A percentile compares a stretch with the other conserved stretches of the same genome.
phyloP scores from a whole-genome alignment of 768 basidiomycete species.

The Lentinula boryana region DNA sequence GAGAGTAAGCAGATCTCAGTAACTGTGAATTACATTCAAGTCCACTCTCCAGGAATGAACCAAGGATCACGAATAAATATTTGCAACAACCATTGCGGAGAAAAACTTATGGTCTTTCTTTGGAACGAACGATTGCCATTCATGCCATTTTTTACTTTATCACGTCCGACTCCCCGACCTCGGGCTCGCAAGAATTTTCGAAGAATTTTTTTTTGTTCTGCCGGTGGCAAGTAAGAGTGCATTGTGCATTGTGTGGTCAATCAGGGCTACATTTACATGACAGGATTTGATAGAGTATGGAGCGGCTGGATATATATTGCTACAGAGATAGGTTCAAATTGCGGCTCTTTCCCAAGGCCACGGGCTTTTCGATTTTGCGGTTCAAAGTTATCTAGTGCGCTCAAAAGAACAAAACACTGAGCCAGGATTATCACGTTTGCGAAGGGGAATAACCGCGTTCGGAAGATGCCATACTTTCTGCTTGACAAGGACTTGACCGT shows the following conservation, averaged over 20 bases:
- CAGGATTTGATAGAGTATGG: neutral
- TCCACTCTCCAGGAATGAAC: neutral
- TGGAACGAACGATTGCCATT: neutral
- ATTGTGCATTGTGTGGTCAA: neutral
- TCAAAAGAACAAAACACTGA: too few relatives aligned
- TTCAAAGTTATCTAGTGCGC: neutral
- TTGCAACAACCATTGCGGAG: too few relatives aligned
- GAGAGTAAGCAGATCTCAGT: constrained; percentile 2
- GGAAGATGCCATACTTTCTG: neutral
- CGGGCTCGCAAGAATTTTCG: neutral
- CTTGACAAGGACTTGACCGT: neutral
- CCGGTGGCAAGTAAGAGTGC: too few relatives aligned
- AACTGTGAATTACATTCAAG: neutral
- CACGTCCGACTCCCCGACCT: too few relatives aligned
- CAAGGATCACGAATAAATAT: neutral
- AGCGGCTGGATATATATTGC: neutral
- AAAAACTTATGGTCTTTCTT: neutral
- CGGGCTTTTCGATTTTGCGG: neutral
- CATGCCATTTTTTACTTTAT: neutral
- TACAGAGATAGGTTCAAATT: neutral
- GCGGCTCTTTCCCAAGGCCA: neutral
- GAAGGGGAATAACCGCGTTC: neutral
- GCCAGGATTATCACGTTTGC: neutral
- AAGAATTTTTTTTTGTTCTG: neutral
- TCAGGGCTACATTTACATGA: neutral